Base-by-base conservation (phyloP, 352 stramenopile genomes). In the Globisporangium apiculatum region DNA sequence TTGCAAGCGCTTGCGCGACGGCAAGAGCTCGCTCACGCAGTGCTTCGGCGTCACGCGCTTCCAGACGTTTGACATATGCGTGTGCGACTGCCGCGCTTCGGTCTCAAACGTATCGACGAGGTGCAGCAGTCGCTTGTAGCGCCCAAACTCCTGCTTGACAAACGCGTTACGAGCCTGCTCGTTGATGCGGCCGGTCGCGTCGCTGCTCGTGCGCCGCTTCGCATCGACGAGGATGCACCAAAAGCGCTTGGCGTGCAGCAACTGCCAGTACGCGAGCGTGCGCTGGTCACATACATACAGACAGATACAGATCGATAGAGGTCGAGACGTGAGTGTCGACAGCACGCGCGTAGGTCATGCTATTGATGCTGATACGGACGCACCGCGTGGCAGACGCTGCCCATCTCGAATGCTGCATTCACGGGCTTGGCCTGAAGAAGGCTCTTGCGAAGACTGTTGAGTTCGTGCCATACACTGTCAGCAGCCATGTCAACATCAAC, bases 241-340 rank as follows among this genome's bases (percentile, higher is more conserved):
- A 48, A 90, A 89, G 15, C 76, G 80, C 56, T 94, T 94, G 37
- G 84, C 79, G 38, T 94, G 84, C 7, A 89, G 69, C 37, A 94
- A 46, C 47, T 91, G 75, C 84, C 84, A 94, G 58, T 84, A 94
- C 4, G 69, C 72, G 37, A 92, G 60, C 5, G 76, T 87, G 24
- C 84, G 76, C 84, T 94, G 24, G 24, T 31, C 24, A 31, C 24
- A 31, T 31, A 31, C 24, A 31, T 31, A 31, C 24, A 31, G 1
- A 31, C 51, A 62, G 24, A 17, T 51, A 15, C 59, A 49, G 9
- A 64, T 51, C 4, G 4, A 64, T 6, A 31, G 24, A 31, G 24
- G 2, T 31, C 24, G 24, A 31, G 24, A 31, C 24, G 24, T 31
- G 24, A 31, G 24, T 31, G 24, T 31, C 24, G 24, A 31, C 24